These are phyloP conservation scores for Jackrogersella minutella DNA, from an alignment of 495 filamentous ascomycete genomes.

Conservation along the genomic window DNA sequence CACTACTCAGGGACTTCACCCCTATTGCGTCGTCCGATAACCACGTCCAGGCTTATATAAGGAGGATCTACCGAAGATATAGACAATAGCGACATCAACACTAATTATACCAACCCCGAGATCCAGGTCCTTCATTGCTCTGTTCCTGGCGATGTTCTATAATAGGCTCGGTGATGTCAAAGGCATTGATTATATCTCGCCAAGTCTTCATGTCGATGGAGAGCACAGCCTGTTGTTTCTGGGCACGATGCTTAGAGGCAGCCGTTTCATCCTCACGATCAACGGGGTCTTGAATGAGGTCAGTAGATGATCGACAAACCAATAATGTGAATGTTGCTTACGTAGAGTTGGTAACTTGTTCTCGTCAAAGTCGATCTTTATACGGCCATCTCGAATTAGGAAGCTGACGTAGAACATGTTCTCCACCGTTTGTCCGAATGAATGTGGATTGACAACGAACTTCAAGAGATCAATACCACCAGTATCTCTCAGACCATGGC, in stretches of 20 bases:
- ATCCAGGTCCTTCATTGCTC: constrained; percentile 59
- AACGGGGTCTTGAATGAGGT: constrained; percentile 29
- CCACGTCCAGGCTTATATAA: neutral
- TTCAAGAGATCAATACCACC: constrained; percentile 77
- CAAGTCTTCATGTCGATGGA: constrained; percentile 84
- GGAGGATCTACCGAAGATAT: neutral
- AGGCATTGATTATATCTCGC: constrained; percentile 75
- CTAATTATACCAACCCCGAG: constrained; percentile 80
- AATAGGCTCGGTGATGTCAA: constrained; percentile 76
- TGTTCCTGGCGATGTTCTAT: constrained; percentile 83
- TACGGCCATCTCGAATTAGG: constrained; percentile 83
- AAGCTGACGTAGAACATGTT: constrained; percentile 98
- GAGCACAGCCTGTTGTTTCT: constrained; percentile 84
- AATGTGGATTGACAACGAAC: constrained; percentile 86
- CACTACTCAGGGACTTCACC: too few species aligned
- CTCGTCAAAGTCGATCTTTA: constrained; percentile 70
- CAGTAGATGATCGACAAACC: constrained; percentile 19
- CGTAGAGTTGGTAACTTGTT: constrained; percentile 74
- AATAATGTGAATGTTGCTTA: constrained; percentile 54
- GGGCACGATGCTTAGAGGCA: constrained; percentile 51
- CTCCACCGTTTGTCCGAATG: constrained; percentile 95
- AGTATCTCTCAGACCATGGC: constrained; percentile 64
- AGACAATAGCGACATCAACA: neutral
- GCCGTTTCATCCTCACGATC: constrained; percentile 37
- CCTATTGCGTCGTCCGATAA: neutral